Evolutionary conservation across 768 basidiomycete species (phyloP), one percentile per base, ranked within the genome.

Genomic region (Leccinum rimulosum): DNA sequence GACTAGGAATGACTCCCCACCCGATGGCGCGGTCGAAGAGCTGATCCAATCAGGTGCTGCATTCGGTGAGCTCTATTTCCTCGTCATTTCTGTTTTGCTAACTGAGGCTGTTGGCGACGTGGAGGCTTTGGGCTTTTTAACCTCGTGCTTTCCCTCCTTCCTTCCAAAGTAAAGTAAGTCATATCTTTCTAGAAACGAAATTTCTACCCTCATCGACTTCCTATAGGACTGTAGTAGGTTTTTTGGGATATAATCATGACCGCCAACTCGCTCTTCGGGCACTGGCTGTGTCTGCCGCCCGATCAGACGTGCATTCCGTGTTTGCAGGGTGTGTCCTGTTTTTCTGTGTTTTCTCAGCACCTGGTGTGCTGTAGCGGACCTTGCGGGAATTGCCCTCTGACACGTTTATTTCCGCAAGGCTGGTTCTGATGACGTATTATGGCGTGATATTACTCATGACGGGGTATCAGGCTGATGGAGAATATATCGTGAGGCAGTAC

Each of bases 381-480:
- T 4, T 52, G 5, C 48, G 51, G 30, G 22, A 51, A 36, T 22
- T 12, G 7, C 4, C 19, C 17, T 40, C 53, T 55, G 38, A 61
- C 35, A 25, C 19, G 22, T 49, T 54, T 27, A 33, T 50, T 50
- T 65, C 31, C 30, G n/a, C 17, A 56, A 88, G 88, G 14, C 75
- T 93, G n/a, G 82, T 88, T 0, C 72, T 93, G 8, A 92, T 93
- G 88, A 88, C 88, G 3, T 92, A 91, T 67, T 77, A 89, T 55
- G 87, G 90, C 28, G 80, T 86, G 53, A 82, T 91, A 5, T 77
- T 92, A 2, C 80, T 89, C 0, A 68, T 89, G 31, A 77, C 86
- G 6, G 91, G 91, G 2, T 93, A 85, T 64, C 90, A 89, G 67
- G 89, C 89, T 1, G 84, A 93, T 60, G 87, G 87, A 67, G 75